Base-by-base conservation (phyloP, 163 green algal genomes). In the Chlorella variabilis region DNA sequence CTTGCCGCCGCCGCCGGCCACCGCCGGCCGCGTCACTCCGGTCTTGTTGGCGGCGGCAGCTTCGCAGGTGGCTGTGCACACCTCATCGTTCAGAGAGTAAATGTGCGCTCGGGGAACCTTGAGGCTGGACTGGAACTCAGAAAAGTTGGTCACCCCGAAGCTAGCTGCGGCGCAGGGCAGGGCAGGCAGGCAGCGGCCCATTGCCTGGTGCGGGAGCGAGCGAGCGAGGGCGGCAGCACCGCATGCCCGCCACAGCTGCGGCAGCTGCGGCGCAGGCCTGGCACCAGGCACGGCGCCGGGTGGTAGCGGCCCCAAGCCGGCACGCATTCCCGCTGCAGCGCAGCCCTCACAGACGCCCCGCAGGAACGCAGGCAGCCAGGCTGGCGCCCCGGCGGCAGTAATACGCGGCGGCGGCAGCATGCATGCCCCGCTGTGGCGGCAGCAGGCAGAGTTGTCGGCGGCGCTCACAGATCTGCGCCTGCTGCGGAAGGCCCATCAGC, bases 391-490 rank as follows among this genome's bases (percentile, higher is more conserved):
- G 15, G 45, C 45, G 15, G 45, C 45, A 54, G 45, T 15, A n/a
- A n/a, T n/a, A n/a, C 45, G 45, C 45, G 42, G 4, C 3, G 21
- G 0, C 3, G 29, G 42, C n/a, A 67, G n/a, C 8, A 4, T 17
- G 59, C 6, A 11, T 4, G 59, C n/a, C 38, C 4, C 8, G 8
- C 4, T 18, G 7, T 11, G n/a, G 8, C n/a, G 38, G n/a, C 59
- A 36, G 59, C 59, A 67, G 7, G 29, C 29, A 27, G 7, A n/a
- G n/a, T n/a, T n/a, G n/a, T n/a, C n/a, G 59, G 59, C n/a, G 9
- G n/a, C n/a, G 21, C 70, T 77, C 70, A 77, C 70, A 77, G 31
- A 77, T 77, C 20, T 51, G 48, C 18, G 70, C 48, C 45, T 77
- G 70, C 70, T 77, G 70, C 70, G 70, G 70, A 45, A 77, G 36